These are phyloP conservation scores for Trichoderma gracile DNA, from an alignment of 2,329 filamentous ascomycete genomes.

Conservation along the genomic window DNA sequence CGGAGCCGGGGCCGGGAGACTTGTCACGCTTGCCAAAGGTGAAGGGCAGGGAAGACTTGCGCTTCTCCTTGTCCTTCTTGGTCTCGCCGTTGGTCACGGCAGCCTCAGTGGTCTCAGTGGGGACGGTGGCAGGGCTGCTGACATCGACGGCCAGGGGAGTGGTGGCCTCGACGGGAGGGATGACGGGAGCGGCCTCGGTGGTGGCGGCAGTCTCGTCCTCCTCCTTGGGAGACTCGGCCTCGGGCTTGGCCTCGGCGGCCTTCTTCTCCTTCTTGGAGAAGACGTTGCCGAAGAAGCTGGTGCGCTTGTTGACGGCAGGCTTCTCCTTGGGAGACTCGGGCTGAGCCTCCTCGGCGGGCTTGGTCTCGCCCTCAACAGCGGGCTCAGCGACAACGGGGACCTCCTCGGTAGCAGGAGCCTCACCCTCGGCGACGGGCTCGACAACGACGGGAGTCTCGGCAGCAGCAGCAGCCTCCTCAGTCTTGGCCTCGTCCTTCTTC, in stretches of 20 bases:
- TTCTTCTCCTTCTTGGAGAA: constrained; percentile 62
- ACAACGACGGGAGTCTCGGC: constrained; percentile 40
- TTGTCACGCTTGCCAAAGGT: constrained; percentile 77
- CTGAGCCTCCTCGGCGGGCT: constrained; percentile 43
- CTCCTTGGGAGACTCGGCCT: constrained; percentile 48
- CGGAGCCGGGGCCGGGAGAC: constrained; percentile 56
- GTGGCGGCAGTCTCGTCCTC: constrained; percentile 42
- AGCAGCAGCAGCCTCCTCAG: constrained; percentile 39
- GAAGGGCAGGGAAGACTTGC: constrained; percentile 75
- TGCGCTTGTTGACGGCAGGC: constrained; percentile 54
- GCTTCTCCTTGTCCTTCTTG: constrained; percentile 77
- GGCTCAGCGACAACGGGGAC: constrained; percentile 39
- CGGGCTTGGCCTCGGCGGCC: constrained; percentile 52
- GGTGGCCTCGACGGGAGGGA: constrained; percentile 59
- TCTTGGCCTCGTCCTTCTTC: constrained; percentile 42
- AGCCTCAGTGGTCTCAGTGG: constrained; percentile 50
- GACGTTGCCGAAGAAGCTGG: constrained; percentile 56
- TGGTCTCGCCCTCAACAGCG: constrained; percentile 35
- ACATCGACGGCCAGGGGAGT: constrained; percentile 59
- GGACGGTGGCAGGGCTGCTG: constrained; percentile 48
- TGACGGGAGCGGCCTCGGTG: constrained; percentile 58
- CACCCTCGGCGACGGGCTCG: constrained; percentile 41
- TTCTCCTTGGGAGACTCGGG: constrained; percentile 50
- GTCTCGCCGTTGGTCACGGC: constrained; percentile 53
- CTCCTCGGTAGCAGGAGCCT: constrained; percentile 41